Conservation (phyloP, 202 grass and related monocot genomes). For the Schoenoplectus triqueter region DNA sequence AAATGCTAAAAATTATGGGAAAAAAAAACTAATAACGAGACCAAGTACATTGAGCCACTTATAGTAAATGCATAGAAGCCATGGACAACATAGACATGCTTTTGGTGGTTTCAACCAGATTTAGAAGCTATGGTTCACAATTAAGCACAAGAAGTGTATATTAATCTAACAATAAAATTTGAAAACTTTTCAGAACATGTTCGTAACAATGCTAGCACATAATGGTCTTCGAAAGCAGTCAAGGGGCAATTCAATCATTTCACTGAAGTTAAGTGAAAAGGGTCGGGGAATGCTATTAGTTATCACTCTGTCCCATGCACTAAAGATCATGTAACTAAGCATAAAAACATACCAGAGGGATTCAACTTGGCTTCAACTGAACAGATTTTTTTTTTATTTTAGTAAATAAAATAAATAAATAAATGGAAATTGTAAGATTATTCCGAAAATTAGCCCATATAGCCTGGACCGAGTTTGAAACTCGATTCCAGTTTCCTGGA, state of each 20-base stretch:
- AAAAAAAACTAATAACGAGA: not conserved
- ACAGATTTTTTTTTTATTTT: too few relatives aligned
- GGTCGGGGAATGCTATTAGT: not conserved
- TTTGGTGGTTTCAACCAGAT: not conserved
- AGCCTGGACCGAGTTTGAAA: too few relatives aligned
- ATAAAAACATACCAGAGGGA: slow-evolving; percentile 54
- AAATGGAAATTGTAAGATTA: too few relatives aligned
- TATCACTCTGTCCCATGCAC: not conserved
- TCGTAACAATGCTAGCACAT: not conserved
- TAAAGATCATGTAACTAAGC: slow-evolving; percentile 9
- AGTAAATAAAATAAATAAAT: too few relatives aligned
- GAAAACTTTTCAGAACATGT: too few relatives aligned
- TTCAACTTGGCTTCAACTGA: slow-evolving; percentile 51
- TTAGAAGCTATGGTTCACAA: not conserved
- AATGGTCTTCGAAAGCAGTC: not conserved
- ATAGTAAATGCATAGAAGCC: slow-evolving; percentile 4
- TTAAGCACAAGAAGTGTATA: too few relatives aligned
- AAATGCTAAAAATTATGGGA: not conserved
- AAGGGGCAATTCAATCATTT: too few relatives aligned
- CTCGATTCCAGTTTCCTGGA: too few relatives aligned
- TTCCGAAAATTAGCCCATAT: too few relatives aligned
- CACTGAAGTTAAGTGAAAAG: too few relatives aligned
- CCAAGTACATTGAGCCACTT: not conserved
- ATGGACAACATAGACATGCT: not conserved
- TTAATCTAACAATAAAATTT: too few relatives aligned